Conservation (phyloP, 257 asterid species). For the Fraxinus pennsylvanica region DNA sequence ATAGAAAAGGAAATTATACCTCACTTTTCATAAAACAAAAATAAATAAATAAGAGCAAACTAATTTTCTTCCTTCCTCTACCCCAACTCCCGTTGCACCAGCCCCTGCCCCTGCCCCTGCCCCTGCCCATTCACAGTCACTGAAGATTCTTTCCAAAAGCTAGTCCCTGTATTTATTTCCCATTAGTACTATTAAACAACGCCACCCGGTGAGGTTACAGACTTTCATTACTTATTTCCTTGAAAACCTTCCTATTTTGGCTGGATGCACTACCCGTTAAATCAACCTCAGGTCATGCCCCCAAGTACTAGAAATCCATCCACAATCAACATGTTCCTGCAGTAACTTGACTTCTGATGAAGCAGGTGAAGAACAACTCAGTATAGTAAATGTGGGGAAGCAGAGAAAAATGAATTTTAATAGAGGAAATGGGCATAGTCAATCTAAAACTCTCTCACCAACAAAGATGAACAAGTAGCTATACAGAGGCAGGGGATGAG, state of each 20-base stretch:
- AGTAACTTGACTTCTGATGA: background rate
- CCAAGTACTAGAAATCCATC: background rate
- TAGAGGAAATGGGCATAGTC: background rate
- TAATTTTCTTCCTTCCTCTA: background rate
- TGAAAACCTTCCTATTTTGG: background rate
- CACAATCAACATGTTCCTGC: conserved; percentile 1
- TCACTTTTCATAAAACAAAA: background rate
- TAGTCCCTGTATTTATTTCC: background rate
- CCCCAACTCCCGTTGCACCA: background rate
- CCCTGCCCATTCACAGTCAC: background rate
- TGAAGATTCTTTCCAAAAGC: background rate
- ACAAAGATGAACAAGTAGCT: background rate
- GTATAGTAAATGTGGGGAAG: background rate
- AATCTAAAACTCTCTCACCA: background rate
- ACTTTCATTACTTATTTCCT: background rate
- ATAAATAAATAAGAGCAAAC: background rate
- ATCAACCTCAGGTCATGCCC: background rate
- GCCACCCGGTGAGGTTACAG: background rate
- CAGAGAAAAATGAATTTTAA: background rate
- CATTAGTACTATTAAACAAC: background rate
- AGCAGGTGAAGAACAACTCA: background rate
- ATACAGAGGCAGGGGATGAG: background rate
- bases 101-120: background rate
- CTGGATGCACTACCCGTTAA: background rate
- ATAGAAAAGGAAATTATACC: background rate